Evolutionary conservation across 345 rosid species (phyloP), one percentile per base, ranked within the genome.

Genomic region (Mallotus nudiflorus): DNA sequence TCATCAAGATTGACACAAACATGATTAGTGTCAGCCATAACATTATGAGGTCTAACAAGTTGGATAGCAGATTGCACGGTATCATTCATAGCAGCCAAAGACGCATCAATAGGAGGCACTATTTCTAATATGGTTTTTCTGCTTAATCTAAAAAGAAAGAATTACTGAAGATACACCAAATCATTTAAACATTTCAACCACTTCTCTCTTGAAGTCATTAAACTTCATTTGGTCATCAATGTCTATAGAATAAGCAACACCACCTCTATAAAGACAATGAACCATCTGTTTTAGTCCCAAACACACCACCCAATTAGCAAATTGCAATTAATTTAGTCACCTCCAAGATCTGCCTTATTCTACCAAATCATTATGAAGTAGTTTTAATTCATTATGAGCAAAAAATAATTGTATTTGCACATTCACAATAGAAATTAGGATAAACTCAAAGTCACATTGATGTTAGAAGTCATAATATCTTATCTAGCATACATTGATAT

Each of bases 61-160:
- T 82, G 69, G 56, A 80, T 58, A 60, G 76, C 75, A 18, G 84
- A 80, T 56, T 82, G 84, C 22, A 77, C 54, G 18, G 85, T 80
- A 57, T 84, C 91, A 73, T 85, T 84, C 28, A 80, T 73, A 64
- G 67, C 78, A 58, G 72, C 72, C 24, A 81, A 70, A 35, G 84
- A 75, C 20, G 63, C 55, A 63, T 80, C 85, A 24, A 73, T 55
- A 25, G 85, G 84, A 63, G 85, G 81, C 71, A 84, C 76, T 15
- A 87, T 85, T 81, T 93, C 98, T 1, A 93, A 89, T 62, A 93
- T 74, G 67, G 92, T 88, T 37, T 96, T 91, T 84, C 96, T 85
- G 85, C 98, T 93, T 8, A 94, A 93, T 77, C 97, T 93, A 70
- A 57, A 78, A 74, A 70, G 28, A 25, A 63, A 35, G 29, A 53